A percentile compares a stretch with the other conserved stretches of the same genome.
Conservation (phyloP, 306 rosid species). For the Styphnolobium japonicum region DNA sequence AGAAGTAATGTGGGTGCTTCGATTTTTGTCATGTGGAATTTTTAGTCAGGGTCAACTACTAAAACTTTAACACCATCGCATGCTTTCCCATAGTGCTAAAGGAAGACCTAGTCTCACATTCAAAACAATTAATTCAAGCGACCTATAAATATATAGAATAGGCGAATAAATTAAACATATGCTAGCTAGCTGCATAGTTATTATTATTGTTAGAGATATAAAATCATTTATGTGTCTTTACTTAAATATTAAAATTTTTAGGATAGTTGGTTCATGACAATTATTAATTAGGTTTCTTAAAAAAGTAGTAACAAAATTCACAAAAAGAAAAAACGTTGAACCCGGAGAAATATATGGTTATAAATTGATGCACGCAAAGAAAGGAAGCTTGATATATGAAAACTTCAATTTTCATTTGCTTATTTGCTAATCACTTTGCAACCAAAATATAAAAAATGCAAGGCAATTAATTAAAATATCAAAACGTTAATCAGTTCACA, state of each 20-base stretch:
- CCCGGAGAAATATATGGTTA: too few species aligned
- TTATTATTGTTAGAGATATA: too few species aligned
- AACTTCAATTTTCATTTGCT: not conserved
- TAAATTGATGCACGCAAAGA: not conserved
- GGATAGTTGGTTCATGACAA: too few species aligned
- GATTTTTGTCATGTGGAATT: conserved; percentile 14
- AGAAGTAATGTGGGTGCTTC: not conserved
- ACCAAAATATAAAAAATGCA: too few species aligned
- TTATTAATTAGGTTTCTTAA: not conserved
- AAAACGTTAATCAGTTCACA: too few species aligned
- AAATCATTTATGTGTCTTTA: too few species aligned
- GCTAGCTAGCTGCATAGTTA: not conserved
- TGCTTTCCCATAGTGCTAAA: not conserved
- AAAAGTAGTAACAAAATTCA: not conserved
- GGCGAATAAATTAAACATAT: not conserved
- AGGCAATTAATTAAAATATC: too few species aligned
- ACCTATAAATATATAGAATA: not conserved
- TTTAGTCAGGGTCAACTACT: not conserved
- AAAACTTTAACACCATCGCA: not conserved
- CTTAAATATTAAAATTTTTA: too few species aligned
- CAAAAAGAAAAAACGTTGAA: not conserved
- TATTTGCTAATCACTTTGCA: too few species aligned
- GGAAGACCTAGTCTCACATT: not conserved
- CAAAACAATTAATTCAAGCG: not conserved
- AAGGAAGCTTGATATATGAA: not conserved